phyloP scores from a whole-genome alignment of 2,329 filamentous ascomycete species.

The Myotisia sp. region DNA sequence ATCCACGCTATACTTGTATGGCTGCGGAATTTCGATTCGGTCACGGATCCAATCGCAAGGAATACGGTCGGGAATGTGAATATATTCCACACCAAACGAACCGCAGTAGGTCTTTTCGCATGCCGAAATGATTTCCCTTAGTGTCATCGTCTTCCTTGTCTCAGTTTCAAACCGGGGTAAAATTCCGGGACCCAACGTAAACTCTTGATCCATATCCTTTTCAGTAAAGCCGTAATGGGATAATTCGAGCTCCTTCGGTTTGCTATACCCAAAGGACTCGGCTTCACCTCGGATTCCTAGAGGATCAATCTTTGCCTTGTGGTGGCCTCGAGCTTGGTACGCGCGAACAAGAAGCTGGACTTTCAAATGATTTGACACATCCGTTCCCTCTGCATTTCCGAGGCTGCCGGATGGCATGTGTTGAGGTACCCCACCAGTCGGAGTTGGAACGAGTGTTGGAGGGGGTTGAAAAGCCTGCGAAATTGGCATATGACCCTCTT shows the following conservation, averaged over 20 bases:
- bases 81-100: slow-evolving; percentile 95
- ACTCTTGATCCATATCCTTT: slow-evolving; percentile 83
- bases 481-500: slow-evolving; percentile 92
- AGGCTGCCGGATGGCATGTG: slow-evolving; percentile 56
- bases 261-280: slow-evolving; percentile 68
- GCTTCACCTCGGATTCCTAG: slow-evolving; percentile 81
- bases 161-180: slow-evolving; percentile 84
- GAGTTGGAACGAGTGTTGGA: slow-evolving; percentile 73
- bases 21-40: slow-evolving; percentile 80
- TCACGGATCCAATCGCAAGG: slow-evolving; percentile 98
- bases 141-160: slow-evolving; percentile 83
- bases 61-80: slow-evolving; percentile 92
- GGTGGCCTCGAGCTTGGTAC: slow-evolving; percentile 94
- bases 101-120: slow-evolving; percentile 96
- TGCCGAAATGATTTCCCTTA: slow-evolving; percentile 81
- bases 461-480: slow-evolving; percentile 94
- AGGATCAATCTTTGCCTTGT: slow-evolving; percentile 96
- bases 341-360: slow-evolving; percentile 93
- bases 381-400: slow-evolving; percentile 53
- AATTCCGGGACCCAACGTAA: slow-evolving; percentile 84
- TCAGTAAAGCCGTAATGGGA: slow-evolving; percentile 93
- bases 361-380: slow-evolving; percentile 93
- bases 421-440: slow-evolving; percentile 61
- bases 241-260: slow-evolving; percentile 82
- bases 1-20: slow-evolving; percentile 94